Base-by-base conservation (phyloP, 495 filamentous ascomycete species). In the Haplographium delicatum region DNA sequence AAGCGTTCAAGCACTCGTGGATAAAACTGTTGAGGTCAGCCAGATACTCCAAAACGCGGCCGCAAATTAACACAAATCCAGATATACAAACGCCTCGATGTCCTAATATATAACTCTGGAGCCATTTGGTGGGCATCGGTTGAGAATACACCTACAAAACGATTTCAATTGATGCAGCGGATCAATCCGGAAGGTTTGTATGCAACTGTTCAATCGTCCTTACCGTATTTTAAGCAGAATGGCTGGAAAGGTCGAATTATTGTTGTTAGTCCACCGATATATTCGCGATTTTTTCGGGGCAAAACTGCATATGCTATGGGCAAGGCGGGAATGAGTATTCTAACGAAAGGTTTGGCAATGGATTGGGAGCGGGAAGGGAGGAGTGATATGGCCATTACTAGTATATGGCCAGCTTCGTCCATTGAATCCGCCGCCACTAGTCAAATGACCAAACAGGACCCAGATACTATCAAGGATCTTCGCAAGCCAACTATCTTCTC, bases 221-320 rank as follows among this genome's bases (percentile, higher is more conserved):
- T 94, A 30, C 88, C 87, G 1, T 68, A 80, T 41, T 81, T 82
- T 53, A 68, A 69, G 51, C 61, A 52, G 42, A 74, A 76, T 47
- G 69, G 62, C 3, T 75, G 74, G 66, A 75, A 69, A 25, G 86
- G 78, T 0, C 56, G 89, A 5, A 79, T 94, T 42, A 71, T 94
- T 41, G 88, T 94, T 35, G 86, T 95, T 19, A 84, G 80, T 50
- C 89, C 89, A 37, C 89, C 89, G 0, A 90, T 95, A 47, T 94
- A 94, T 58, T 83, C 77, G 39, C 73, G 89, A 15, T 94, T 94
- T 63, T 91, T 91, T 60, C 64, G 86, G 2, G 89, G 89, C 8
- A 94, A 95, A 75, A 88, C 86, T 1, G 86, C 84, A 15, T 94
- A 94, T 68, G 88, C 89, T 0, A 83, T 93, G 73, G 85, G 86